Evolutionary conservation across 805 yeast genomes (phyloP).

Genomic region (Starmerella davenportii): DNA sequence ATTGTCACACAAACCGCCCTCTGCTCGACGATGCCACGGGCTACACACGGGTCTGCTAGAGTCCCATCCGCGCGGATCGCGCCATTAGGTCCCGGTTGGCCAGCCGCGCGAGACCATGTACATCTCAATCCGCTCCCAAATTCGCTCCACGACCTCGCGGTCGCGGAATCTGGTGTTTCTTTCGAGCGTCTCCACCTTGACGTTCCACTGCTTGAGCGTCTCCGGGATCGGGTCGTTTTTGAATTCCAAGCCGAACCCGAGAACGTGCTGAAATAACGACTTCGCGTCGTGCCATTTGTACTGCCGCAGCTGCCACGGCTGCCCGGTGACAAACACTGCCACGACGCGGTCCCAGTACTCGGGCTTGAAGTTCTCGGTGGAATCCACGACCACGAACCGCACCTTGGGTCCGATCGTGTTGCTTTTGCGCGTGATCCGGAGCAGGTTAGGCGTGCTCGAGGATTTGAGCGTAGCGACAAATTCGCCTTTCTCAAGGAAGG

Average conservation of each 20-base stretch:
- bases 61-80: too few species aligned
- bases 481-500: constrained; percentile 56
- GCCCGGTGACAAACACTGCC: constrained; percentile 92
- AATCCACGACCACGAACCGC: constrained; percentile 66
- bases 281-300: constrained; percentile 74
- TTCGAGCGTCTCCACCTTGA: constrained; percentile 58
- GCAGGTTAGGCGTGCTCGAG: constrained; percentile 24
- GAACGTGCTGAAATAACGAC: constrained; percentile 58
- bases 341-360: constrained; percentile 97
- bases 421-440: constrained; percentile 38
- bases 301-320: constrained; percentile 85
- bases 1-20: too few species aligned
- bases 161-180: constrained; percentile 74
- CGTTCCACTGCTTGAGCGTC: constrained; percentile 73
- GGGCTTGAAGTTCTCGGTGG: constrained; percentile 75
- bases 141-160: constrained; percentile 61
- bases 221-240: constrained; percentile 66
- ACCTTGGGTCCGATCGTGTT: constrained; percentile 37
- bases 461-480: constrained; percentile 32
- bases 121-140: constrained; percentile 73
- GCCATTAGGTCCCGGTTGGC: constrained; percentile 9
- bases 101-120: constrained; percentile 53
- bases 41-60: too few species aligned
- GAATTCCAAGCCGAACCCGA: constrained; percentile 65
- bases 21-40: too few species aligned